phyloP scores from a whole-genome alignment of 129 eudicot species.

The Escallonia rubra region DNA sequence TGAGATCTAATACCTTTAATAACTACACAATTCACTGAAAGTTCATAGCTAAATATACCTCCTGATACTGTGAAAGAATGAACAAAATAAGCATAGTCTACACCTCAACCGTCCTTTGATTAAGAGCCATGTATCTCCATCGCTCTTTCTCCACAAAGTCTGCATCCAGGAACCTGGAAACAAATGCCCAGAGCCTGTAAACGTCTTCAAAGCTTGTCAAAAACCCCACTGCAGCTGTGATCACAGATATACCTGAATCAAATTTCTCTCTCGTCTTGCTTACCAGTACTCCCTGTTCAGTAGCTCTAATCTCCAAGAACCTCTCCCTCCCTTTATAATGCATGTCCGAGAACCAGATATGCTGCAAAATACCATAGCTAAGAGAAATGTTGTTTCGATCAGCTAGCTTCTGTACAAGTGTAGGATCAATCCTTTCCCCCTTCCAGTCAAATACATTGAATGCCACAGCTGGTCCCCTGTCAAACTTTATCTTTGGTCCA shows the following conservation, averaged over 20 bases:
- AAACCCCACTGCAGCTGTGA: constrained; percentile 58
- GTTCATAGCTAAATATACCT: not conserved
- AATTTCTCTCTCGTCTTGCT: constrained; percentile 29
- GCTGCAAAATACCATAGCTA: constrained; percentile 34
- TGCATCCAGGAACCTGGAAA: constrained; percentile 77
- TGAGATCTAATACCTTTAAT: not conserved
- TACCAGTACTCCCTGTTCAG: not conserved
- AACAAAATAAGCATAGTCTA: constrained; percentile 24
- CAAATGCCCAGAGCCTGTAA: constrained; percentile 69
- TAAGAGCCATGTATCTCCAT: constrained; percentile 90
- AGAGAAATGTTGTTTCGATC: constrained; percentile 58
- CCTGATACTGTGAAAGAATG: constrained; percentile 11
- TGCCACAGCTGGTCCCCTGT: constrained; percentile 67
- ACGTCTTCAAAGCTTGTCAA: constrained; percentile 73
- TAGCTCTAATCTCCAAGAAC: constrained; percentile 27
- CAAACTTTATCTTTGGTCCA: constrained; percentile 65
- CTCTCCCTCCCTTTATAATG: constrained; percentile 35
- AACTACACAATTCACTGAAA: constrained; percentile 1
- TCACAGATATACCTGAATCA: constrained; percentile 39
- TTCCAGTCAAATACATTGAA: constrained; percentile 84
- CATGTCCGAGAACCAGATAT: constrained; percentile 39
- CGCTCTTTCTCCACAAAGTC: constrained; percentile 93
- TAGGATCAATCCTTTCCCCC: constrained; percentile 65
- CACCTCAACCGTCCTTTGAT: constrained; percentile 70
- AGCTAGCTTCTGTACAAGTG: constrained; percentile 72